A percentile compares a stretch with the other conserved stretches of the same genome.
Evolutionary conservation across 2,329 filamentous ascomycete genomes (phyloP).

Genomic region (Helminthosporium solani): DNA sequence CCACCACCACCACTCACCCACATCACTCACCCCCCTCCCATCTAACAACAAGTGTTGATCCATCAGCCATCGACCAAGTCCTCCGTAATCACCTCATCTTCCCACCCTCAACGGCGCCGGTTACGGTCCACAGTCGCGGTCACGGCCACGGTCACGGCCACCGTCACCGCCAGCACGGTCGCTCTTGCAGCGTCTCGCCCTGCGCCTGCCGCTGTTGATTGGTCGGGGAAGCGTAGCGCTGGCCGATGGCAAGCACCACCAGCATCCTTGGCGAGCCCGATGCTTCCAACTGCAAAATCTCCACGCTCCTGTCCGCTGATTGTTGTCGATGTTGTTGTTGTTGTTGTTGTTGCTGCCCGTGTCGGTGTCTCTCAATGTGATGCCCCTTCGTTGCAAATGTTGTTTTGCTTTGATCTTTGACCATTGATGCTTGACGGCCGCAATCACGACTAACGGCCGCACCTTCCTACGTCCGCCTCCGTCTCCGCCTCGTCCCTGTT

Average conservation of each 20-base stretch:
- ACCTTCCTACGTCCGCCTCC: constrained; percentile 3
- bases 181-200: background rate
- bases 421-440: constrained; percentile 10
- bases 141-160: too few relatives aligned
- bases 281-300: constrained; percentile 16
- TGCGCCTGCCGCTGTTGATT: constrained; percentile 7
- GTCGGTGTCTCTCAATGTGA: constrained; percentile 11
- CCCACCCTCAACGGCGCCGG: too few relatives aligned
- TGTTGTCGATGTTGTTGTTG: background rate
- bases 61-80: too few relatives aligned
- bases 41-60: too few relatives aligned
- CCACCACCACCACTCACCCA: too few relatives aligned
- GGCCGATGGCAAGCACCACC: constrained; percentile 14
- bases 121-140: too few relatives aligned
- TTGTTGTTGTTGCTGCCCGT: background rate
- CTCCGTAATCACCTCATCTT: too few relatives aligned
- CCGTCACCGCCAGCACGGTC: background rate
- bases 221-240: constrained; percentile 19
- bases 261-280: constrained; percentile 13
- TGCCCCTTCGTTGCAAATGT: constrained; percentile 1
- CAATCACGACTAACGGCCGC: constrained; percentile 5
- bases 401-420: constrained; percentile 11
- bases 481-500: background rate
- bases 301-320: constrained; percentile 8
- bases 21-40: too few relatives aligned